These are phyloP conservation scores for Nicotiana undulata DNA, from an alignment of 257 asterid genomes.

Conservation along the genomic window DNA sequence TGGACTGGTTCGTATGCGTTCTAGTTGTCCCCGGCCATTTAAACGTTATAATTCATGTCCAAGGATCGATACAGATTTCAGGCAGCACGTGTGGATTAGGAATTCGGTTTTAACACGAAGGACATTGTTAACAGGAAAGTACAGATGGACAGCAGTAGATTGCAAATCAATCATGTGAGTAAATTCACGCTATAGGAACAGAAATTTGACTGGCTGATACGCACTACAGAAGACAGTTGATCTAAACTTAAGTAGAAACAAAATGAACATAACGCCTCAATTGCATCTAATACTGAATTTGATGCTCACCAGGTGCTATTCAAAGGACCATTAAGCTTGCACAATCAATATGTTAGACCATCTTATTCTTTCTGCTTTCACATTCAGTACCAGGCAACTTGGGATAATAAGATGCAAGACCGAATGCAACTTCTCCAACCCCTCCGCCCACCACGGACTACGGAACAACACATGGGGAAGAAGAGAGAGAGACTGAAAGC, in stretches of 20 bases:
- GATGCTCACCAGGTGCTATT: not conserved
- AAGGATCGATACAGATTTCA: not conserved
- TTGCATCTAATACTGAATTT: not conserved
- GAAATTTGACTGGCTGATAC: not conserved
- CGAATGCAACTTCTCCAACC: not conserved
- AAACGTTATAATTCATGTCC: not conserved
- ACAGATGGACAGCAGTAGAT: not conserved
- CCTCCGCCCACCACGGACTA: not conserved
- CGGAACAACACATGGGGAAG: not conserved
- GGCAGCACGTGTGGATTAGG: not conserved
- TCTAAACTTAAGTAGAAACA: not conserved
- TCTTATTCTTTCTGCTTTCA: slow-evolving; percentile 1
- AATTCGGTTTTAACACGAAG: not conserved
- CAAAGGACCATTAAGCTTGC: not conserved
- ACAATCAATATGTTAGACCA: not conserved
- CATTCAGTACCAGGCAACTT: not conserved
- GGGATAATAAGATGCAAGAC: not conserved
- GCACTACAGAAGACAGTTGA: not conserved
- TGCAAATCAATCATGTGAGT: not conserved
- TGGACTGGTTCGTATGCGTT: not conserved
- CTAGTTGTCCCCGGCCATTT: not conserved
- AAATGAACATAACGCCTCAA: not conserved
- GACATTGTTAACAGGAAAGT: not conserved
- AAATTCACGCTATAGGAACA: not conserved
- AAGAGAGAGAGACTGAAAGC: not conserved